Conservation (phyloP, 129 eudicot genomes). For the Centaurea solstitialis region DNA sequence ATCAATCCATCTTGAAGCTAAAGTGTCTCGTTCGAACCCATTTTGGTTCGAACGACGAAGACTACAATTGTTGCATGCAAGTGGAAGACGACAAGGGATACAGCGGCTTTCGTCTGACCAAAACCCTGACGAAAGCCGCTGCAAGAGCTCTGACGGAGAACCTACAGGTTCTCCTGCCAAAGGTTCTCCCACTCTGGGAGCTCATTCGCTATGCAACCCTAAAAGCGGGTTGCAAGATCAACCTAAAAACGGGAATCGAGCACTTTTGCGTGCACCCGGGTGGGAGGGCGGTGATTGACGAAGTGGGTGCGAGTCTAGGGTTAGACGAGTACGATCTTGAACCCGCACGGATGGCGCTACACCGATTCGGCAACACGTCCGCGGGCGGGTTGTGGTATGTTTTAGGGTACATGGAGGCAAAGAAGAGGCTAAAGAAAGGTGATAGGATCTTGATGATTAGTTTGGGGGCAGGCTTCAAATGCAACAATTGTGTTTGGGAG, state of each 20-base stretch:
- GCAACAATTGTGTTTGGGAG: conserved; percentile 87
- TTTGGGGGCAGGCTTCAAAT: conserved; percentile 84
- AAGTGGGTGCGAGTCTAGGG: conserved; percentile 46
- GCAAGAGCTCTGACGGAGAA: conserved; percentile 42
- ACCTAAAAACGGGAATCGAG: conserved; percentile 53
- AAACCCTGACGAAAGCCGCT: conserved; percentile 44
- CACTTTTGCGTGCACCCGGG: conserved; percentile 84
- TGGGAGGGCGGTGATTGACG: conserved; percentile 79
- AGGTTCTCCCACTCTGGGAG: conserved; percentile 50
- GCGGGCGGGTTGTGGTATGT: conserved; percentile 82
- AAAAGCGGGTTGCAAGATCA: conserved; percentile 19
- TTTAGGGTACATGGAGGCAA: conserved; percentile 85
- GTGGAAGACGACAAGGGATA: conserved; percentile 45
- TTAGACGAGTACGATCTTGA: conserved; percentile 57
- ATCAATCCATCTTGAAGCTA: conserved; percentile 42
- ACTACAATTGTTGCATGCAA: conserved; percentile 50
- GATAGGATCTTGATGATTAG: conserved; percentile 71
- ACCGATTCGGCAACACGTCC: conserved; percentile 80
- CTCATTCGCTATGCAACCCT: conserved; percentile 30
- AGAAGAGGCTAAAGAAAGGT: conserved; percentile 76
- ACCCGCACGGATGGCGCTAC: conserved; percentile 73
- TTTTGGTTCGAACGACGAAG: conserved; percentile 49
- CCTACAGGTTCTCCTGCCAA: conserved; percentile 42
- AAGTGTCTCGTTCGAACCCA: conserved; percentile 50
- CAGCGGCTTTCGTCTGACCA: conserved; percentile 49